Base-by-base conservation (phyloP, 805 yeast species). In the Wickerhamomyces sydowiorum region DNA sequence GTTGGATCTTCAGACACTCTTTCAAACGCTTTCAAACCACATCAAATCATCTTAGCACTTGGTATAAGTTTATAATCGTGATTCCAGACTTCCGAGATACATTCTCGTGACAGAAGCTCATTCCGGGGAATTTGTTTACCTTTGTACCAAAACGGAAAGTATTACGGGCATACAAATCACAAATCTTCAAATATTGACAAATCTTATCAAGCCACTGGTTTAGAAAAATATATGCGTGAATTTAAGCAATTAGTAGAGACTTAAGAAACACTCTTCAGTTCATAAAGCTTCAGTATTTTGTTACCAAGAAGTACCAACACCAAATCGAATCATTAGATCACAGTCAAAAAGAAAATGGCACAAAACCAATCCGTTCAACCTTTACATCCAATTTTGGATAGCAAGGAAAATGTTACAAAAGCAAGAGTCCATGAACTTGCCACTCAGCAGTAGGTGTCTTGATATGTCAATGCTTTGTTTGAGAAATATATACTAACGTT, bases 351-450 rank as follows among this genome's bases (percentile, higher is more conserved):
- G 36, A 36, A 21, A 4, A 35, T 35, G 50, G 43, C 56, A 43
- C 50, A 47, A 37, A 48, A 44, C 25, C 50, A 38, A 38, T 15
- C 52, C 14, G 49, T 55, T 7, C 56, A 57, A 40, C 61, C 61
- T 2, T 43, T 57, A 37, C 61, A 57, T 35, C 61, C 57, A 17
- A 56, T 54, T 12, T 45, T 57, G 40, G 59, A 50, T 30, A 56
- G 56, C 31, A 57, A 48, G 39, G 58, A 54, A 39, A 57, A 57
- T 29, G 45, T 50, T 22, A 45, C 47, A 25, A 57, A 53, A 35
- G 60, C 61, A 8, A 50, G 60, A 41, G 56, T 57, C 6, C 59
- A 57, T 25, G 51, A 57, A 22, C 38, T 57, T 23, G 56, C 52
- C 4, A 44, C 42, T 8, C 57, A 57, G 43, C 61, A 57, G 61